phyloP scores from a whole-genome alignment of 2,329 filamentous ascomycete species.

The Venturia oleaginea region DNA sequence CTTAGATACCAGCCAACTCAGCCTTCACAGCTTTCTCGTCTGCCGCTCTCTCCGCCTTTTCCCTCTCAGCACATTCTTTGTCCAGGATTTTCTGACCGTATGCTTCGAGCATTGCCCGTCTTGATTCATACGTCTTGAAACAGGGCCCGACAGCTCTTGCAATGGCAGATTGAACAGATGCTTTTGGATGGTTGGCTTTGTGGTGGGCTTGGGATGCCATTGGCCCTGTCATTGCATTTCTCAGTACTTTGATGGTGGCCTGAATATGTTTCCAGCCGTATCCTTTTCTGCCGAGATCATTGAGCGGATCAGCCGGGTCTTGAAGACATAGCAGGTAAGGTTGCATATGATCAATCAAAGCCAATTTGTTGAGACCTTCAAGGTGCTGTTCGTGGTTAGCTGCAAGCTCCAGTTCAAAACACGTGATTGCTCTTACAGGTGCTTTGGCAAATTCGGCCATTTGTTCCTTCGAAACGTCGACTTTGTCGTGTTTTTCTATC shows the following conservation, averaged over 20 bases:
- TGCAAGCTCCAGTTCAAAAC: neutral
- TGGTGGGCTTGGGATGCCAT: neutral
- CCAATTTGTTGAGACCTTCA: constrained; percentile 6
- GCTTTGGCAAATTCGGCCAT: neutral
- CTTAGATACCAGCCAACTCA: neutral
- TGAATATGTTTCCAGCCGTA: constrained; percentile 43
- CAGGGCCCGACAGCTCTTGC: constrained; percentile 20
- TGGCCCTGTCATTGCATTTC: neutral
- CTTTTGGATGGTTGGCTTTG: neutral
- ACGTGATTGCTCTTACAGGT: neutral
- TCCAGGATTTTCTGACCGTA: constrained; percentile 9
- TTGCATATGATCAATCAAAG: constrained; percentile 22
- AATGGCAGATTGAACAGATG: constrained; percentile 18
- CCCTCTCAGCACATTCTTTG: neutral
- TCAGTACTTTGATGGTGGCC: constrained; percentile 28
- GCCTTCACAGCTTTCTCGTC: neutral
- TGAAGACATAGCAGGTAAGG: constrained; percentile 44
- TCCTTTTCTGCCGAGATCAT: constrained; percentile 46
- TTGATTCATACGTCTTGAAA: constrained; percentile 20
- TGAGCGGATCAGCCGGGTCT: constrained; percentile 49
- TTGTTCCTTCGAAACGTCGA: constrained; percentile 9
- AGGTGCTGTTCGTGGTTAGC: neutral
- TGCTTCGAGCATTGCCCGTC: constrained; percentile 18
- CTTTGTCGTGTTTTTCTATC: constrained; percentile 30
- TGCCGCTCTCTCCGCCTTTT: neutral